phyloP scores from a whole-genome alignment of 192 early-diverging fungal species.

The Entomortierella beljakovae region DNA sequence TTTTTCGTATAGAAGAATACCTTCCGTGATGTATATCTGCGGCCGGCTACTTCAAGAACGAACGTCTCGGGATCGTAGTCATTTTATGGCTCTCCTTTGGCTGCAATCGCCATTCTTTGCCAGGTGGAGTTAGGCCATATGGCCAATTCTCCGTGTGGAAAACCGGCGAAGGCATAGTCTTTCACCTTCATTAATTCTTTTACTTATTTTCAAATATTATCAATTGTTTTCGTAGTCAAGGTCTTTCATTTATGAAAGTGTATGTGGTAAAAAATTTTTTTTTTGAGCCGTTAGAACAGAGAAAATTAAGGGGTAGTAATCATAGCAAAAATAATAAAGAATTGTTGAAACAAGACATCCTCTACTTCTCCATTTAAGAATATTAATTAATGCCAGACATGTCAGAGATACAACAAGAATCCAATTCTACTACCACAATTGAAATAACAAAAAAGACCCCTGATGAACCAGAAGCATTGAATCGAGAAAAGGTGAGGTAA shows the following conservation, averaged over 20 bases:
- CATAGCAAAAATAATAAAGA: too few species aligned
- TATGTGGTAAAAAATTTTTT: too few species aligned
- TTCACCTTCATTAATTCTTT: neutral
- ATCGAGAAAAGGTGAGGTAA: conserved; percentile 16
- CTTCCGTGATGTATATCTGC: conserved; percentile 54
- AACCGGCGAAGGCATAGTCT: conserved; percentile 53
- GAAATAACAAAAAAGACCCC: too few species aligned
- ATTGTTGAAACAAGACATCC: too few species aligned
- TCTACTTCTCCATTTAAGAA: too few species aligned
- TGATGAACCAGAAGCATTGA: neutral
- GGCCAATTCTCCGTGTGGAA: conserved; percentile 56
- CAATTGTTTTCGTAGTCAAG: neutral
- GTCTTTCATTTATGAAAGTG: too few species aligned
- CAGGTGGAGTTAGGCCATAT: conserved; percentile 58
- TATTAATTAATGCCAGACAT: neutral
- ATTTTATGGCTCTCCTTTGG: conserved; percentile 30
- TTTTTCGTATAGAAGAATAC: conserved; percentile 20
- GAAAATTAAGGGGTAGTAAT: too few species aligned
- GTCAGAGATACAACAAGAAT: neutral
- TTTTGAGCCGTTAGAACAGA: too few species aligned
- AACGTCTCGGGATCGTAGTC: conserved; percentile 45
- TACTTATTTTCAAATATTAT: too few species aligned
- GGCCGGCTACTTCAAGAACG: conserved; percentile 57
- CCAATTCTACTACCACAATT: neutral
- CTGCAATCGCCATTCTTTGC: conserved; percentile 56